Evolutionary conservation across 1,284 basidiomycete genomes (phyloP), one percentile per base, ranked within the genome.

Genomic region (Apiotrichum domesticum): DNA sequence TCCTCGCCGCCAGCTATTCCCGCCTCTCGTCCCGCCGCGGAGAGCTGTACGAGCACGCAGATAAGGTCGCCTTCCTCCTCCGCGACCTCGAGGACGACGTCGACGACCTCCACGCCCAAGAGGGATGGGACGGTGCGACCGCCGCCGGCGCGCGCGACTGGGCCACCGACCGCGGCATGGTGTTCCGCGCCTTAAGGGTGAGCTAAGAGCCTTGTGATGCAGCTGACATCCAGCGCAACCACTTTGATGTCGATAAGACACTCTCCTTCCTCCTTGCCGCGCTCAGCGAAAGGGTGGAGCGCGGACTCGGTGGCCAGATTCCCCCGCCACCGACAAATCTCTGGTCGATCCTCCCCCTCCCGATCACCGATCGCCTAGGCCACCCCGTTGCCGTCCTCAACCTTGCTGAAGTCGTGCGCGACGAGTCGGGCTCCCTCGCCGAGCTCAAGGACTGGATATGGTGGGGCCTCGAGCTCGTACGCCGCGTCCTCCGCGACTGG

Each of bases 381-480:
- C 64, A 73, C 14, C 75, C 74, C 0, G 63, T 75, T 6, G 72
- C 66, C 0, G 71, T 78, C 0, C 63, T 78, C 3, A 64, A 65
- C 3, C 55, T 72, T 3, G 58, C 66, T 11, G 62, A 73, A 14
- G 67, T 74, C 0, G 46, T 47, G 43, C 55, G 73, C 37, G 70
- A 73, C 46, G 65, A 60, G 10, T 55, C 67, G 3, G 74, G 71
- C 3, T 63, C 61, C 7, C 54, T 75, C 35, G 66, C 67, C 11
- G 71, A 70, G 39, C 54, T 78, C 33, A 72, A 72, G 45, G 66
- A 71, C 40, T 74, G 70, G 69, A 59, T 62, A 8, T 77, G 71
- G 72, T 77, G 73, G 71, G 67, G 65, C 6, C 63, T 70, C 32
- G 71, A 75, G 52, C 62, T 72, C 57, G 61, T 66, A 4, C 57